Evolutionary conservation across 805 yeast species (phyloP), one percentile per base, ranked within the genome.

Genomic region (Nakazawaea peltata): DNA sequence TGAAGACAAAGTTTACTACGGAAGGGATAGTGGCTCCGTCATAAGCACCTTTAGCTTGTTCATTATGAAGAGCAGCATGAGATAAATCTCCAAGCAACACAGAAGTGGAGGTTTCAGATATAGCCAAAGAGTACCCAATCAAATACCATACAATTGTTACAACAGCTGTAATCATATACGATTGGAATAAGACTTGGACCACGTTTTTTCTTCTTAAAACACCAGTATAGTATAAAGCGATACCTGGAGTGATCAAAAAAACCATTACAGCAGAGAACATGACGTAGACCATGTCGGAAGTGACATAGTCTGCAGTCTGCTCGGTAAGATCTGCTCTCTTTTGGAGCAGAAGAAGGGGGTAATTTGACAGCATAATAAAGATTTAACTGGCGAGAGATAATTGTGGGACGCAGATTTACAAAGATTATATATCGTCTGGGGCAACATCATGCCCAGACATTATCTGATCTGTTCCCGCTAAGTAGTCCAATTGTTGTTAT

Each of bases 261-360:
- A 74, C 74, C 7, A 65, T 62, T 13, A 71, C 65, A 0, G 77
- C 53, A 42, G 69, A 65, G 40, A 66, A 57, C 53, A 67, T 43
- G 9, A 69, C 61, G 37, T 67, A 71, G 6, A 63, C 74, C 71
- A 71, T 69, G 44, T 71, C 76, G 7, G 66, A 61, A 1, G 66
- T 46, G 25, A 44, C 54, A 12, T 60, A 56, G 4, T 63, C 53
- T 9, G 62, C 51, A 1, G 64, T 55, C 34, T 65, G 68, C 15
- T 61, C 65, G 4, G 48, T 50, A 21, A 21, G 23, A 21, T n/a
- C n/a, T n/a, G n/a, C n/a, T n/a, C n/a, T n/a, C n/a, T n/a, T n/a
- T n/a, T n/a, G n/a, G n/a, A n/a, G n/a, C n/a, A n/a, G n/a, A n/a
- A n/a, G n/a, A n/a, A n/a, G n/a, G n/a, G n/a, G n/a, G n/a, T n/a